A percentile compares a stretch with the other conserved stretches of the same genome.
phyloP scores from a whole-genome alignment of 192 early-diverging fungal genomes.

The Chytriomyces confervae region DNA sequence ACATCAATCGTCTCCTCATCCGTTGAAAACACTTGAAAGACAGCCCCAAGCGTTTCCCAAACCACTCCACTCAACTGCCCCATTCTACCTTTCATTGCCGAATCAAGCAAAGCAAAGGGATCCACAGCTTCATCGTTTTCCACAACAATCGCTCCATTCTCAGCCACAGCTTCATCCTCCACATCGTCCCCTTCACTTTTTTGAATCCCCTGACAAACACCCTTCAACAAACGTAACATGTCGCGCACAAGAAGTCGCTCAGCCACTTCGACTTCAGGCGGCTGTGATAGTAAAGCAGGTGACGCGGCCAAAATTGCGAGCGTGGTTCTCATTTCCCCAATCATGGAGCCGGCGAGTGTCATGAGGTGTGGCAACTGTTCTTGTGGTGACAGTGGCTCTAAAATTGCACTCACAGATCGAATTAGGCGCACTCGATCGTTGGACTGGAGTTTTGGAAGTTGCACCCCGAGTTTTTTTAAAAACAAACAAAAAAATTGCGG shows the following conservation, averaged over 20 bases:
- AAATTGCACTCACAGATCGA: constrained; percentile 38
- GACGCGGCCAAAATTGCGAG: constrained; percentile 21
- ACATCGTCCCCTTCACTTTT: constrained; percentile 4
- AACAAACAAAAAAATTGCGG: background rate
- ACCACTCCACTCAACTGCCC: constrained; percentile 34
- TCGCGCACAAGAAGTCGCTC: constrained; percentile 23
- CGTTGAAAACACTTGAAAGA: constrained; percentile 36
- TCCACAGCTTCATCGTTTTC: background rate
- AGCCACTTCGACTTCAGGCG: constrained; percentile 25
- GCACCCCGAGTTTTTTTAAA: background rate
- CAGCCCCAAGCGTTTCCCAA: constrained; percentile 38
- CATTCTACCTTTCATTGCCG: constrained; percentile 6
- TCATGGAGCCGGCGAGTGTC: constrained; percentile 34
- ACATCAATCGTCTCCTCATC: constrained; percentile 48
- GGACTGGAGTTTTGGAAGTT: background rate
- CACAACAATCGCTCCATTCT: background rate
- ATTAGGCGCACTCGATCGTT: constrained; percentile 26
- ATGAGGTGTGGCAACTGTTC: constrained; percentile 36
- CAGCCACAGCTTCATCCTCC: background rate
- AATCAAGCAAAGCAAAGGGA: constrained; percentile 7
- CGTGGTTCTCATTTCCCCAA: constrained; percentile 35
- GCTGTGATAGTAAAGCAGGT: constrained; percentile 17
- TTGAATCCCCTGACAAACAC: constrained; percentile 31
- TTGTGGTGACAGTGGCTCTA: constrained; percentile 37
- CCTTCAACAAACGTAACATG: constrained; percentile 20